Evolutionary conservation across 352 stramenopile species (phyloP).

Genomic region (Phytopythium oedochilum): DNA sequence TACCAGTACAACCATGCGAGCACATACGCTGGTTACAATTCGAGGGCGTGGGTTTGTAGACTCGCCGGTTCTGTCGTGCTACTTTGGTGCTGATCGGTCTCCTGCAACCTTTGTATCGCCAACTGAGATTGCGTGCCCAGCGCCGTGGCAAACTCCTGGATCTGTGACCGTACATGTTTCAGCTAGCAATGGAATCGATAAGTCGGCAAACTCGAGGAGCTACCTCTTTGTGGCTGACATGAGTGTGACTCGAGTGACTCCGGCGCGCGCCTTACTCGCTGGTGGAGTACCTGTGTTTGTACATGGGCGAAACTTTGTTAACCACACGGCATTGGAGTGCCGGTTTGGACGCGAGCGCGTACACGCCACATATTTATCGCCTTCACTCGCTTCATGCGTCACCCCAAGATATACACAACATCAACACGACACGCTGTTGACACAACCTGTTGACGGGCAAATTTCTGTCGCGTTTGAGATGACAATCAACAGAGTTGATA

Average conservation of each 20-base stretch:
- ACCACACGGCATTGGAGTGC: conserved; percentile 84
- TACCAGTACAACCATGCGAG: conserved; percentile 2
- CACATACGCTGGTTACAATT: conserved; percentile 59
- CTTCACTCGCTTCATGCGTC: conserved; percentile 75
- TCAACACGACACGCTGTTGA: conserved; percentile 25
- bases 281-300: conserved; percentile 89
- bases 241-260: conserved; percentile 69
- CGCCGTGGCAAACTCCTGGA: conserved; percentile 55
- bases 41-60: conserved; percentile 60
- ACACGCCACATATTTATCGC: conserved; percentile 75
- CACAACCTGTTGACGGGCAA: conserved; percentile 11
- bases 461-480: conserved; percentile 70
- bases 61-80: conserved; percentile 45
- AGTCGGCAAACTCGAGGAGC: conserved; percentile 20
- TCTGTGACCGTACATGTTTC: conserved; percentile 69
- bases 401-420: conserved; percentile 50
- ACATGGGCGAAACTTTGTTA: conserved; percentile 92
- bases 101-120: conserved; percentile 45
- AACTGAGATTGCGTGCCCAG: conserved; percentile 46
- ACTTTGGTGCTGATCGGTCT: conserved; percentile 31
- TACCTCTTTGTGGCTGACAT: conserved; percentile 89
- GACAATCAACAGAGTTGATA: conserved; percentile 84
- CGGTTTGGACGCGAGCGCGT: conserved; percentile 73
- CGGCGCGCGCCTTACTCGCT: conserved; percentile 64
- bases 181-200: conserved; percentile 72